Evolutionary conservation across 1,284 basidiomycete species (phyloP), one percentile per base, ranked within the genome.

Genomic region (Apiotrichum gracile): DNA sequence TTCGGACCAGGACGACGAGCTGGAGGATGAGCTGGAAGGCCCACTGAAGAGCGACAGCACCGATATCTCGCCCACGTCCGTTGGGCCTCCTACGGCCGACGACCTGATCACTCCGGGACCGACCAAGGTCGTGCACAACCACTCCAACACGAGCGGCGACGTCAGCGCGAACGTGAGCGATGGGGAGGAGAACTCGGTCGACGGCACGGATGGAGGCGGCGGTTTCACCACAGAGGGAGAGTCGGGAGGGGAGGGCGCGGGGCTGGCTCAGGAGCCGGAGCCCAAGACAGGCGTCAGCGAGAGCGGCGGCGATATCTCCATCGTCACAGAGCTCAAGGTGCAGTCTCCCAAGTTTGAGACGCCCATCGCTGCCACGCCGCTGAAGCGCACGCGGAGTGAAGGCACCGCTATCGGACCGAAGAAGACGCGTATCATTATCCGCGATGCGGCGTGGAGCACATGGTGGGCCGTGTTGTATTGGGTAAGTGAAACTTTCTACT

Each of bases 381-480:
- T n/a, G 10, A 34, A 19, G n/a, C 24, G 25, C 41, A 35, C 46
- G 9, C 6, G 26, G 16, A 21, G 8, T 9, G 49, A 51, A 25
- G 41, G n/a, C 9, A 42, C 46, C 19, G 22, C 35, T 14, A 46
- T 60, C 6, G 74, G 74, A 1, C 73, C 73, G 5, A 75, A 74
- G 48, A 86, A 84, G 70, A 76, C 80, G 46, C 81, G 77, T 21
- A 82, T 89, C 14, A 74, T 87, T 13, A 81, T 91, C 24, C 79
- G 79, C 48, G 90, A 92, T 69, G 83, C 86, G 5, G 85, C 89
- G 1, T 91, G 88, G 72, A 77, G 81, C 8, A 92, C 90, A 0
- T 93, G 90, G 73, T 83, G 81, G 67, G 86, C 88, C 0, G 80
- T 91, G 34, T 78, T 92, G 14, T 91, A 88, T 75, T 92, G 88